These are phyloP conservation scores for Cryphonectria carpinicola DNA, from an alignment of 2,329 filamentous ascomycete genomes.

Conservation along the genomic window DNA sequence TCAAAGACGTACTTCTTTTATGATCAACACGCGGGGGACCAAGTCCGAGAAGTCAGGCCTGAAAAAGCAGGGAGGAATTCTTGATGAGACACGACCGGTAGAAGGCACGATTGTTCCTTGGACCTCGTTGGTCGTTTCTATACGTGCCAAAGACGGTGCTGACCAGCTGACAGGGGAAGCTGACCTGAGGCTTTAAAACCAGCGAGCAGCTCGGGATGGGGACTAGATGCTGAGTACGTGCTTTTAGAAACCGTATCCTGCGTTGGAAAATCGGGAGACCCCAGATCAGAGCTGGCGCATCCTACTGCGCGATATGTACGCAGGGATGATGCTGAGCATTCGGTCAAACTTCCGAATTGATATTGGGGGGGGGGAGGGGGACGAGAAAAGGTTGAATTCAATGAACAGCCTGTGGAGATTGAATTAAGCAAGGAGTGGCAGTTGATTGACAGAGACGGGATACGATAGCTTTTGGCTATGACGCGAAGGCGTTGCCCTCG, in stretches of 20 bases:
- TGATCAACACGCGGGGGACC: not conserved
- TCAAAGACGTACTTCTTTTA: not conserved
- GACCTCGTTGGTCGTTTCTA: conserved; percentile 21
- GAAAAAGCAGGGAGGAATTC: not conserved
- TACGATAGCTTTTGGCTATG: conserved; percentile 14
- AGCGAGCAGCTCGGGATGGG: not conserved
- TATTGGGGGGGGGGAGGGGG: not conserved
- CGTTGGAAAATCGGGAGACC: conserved; percentile 5
- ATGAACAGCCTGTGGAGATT: conserved; percentile 10
- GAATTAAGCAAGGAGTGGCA: conserved; percentile 6
- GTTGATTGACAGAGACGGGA: conserved; percentile 6
- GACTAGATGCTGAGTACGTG: not conserved
- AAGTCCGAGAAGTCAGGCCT: not conserved
- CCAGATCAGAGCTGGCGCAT: conserved; percentile 15
- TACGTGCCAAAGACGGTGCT: not conserved
- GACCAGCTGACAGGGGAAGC: not conserved
- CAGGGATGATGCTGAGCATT: conserved; percentile 12
- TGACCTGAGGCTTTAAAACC: not conserved
- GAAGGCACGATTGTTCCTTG: not conserved
- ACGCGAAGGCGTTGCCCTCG: not conserved
- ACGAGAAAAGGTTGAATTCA: not conserved
- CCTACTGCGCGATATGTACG: not conserved
- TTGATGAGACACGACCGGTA: not conserved
- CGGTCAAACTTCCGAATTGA: conserved; percentile 11
- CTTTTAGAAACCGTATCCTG: not conserved